A percentile compares a stretch with the other conserved stretches of the same genome.
Conservation (phyloP, 345 rosid species). For the Cardiospermum halicacabum region DNA sequence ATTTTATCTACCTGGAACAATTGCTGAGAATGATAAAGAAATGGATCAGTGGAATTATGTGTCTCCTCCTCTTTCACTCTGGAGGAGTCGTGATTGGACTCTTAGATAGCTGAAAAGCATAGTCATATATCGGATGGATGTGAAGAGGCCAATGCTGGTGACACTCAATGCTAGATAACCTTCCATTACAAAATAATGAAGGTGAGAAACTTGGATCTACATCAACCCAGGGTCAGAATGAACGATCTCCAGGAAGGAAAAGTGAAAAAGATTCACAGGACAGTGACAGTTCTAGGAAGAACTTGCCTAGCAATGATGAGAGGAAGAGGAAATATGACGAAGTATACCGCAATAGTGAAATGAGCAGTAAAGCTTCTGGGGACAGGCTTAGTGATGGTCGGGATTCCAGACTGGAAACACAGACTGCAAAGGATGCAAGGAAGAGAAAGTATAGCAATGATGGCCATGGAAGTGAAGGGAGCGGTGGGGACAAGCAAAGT, state of each 20-base stretch:
- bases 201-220: conserved; percentile 16
- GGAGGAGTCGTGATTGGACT: conserved; percentile 75
- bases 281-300: conserved; percentile 21
- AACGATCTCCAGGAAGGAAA: not conserved
- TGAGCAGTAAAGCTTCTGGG: too few relatives aligned
- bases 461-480: conserved; percentile 24
- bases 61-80: conserved; percentile 76
- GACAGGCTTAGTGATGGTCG: too few relatives aligned
- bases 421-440: conserved; percentile 21
- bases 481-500: conserved; percentile 23
- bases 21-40: conserved; percentile 60
- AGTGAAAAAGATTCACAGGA: conserved; percentile 22
- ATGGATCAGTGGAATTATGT: conserved; percentile 68
- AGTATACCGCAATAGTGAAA: too few relatives aligned
- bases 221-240: conserved; percentile 9
- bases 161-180: conserved; percentile 16
- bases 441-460: conserved; percentile 21
- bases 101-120: conserved; percentile 50
- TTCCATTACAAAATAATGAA: conserved; percentile 26
- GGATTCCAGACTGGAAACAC: too few relatives aligned
- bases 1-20: conserved; percentile 87
- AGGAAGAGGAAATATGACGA: too few relatives aligned
- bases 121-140: conserved; percentile 38
- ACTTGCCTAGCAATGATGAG: conserved; percentile 26
- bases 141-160: conserved; percentile 13